Conservation (phyloP, 805 yeast species). For the Candida sphagnicola region DNA sequence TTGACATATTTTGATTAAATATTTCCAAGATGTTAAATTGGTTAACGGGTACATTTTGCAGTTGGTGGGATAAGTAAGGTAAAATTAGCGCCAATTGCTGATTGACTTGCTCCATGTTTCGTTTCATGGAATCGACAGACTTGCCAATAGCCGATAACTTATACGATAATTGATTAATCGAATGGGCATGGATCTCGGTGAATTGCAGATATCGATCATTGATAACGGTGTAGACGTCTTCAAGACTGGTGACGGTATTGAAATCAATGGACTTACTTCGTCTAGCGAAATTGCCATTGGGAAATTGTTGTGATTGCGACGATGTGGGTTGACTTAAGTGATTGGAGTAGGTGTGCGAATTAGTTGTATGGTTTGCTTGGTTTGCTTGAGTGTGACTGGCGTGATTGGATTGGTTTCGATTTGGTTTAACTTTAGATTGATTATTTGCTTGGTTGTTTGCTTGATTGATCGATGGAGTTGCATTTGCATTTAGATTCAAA, state of each 20-base stretch:
- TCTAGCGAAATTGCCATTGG: background rate
- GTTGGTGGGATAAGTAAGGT: conserved; percentile 5
- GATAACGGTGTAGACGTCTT: conserved; percentile 7
- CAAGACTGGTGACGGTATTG: conserved; percentile 4
- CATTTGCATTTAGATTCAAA: background rate
- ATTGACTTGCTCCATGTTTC: conserved; percentile 8
- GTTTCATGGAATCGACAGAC: conserved; percentile 9
- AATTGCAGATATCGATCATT: background rate
- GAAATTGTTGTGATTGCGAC: too few relatives aligned
- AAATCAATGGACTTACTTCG: background rate
- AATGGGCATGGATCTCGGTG: conserved; percentile 10
- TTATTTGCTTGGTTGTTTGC: too few relatives aligned
- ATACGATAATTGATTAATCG: conserved; percentile 10
- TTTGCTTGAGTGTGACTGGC: too few relatives aligned
- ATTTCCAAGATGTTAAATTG: conserved; percentile 15
- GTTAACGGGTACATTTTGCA: background rate
- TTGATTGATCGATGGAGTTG: too few relatives aligned
- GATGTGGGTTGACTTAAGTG: too few relatives aligned
- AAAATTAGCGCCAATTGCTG: conserved; percentile 9
- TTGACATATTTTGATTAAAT: conserved; percentile 15
- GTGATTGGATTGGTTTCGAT: too few relatives aligned
- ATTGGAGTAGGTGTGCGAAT: too few relatives aligned
- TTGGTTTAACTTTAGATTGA: too few relatives aligned
- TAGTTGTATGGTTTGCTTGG: too few relatives aligned
- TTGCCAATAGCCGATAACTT: conserved; percentile 12